Conservation (phyloP, 805 yeast species). For the Lipomyces orientalis region DNA sequence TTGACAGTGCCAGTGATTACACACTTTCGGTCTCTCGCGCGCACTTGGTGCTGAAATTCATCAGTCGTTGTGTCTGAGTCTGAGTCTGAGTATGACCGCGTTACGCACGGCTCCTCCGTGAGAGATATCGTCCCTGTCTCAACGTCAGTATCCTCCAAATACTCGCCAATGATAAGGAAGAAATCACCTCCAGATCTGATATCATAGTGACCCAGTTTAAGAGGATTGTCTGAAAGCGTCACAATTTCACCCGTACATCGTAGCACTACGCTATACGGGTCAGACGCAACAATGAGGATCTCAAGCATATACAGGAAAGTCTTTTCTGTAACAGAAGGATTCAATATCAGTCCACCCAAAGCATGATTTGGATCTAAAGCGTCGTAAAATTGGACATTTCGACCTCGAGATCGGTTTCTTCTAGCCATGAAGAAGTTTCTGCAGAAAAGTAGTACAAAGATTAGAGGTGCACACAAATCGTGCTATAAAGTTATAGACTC, state of each 20-base stretch:
- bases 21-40: background rate
- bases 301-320: background rate
- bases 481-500: too few species aligned
- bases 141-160: background rate
- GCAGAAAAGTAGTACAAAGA: too few species aligned
- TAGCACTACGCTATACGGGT: background rate
- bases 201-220: background rate
- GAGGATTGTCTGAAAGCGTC: background rate
- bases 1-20: too few species aligned
- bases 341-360: too few species aligned
- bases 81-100: background rate
- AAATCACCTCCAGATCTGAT: too few species aligned
- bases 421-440: too few species aligned
- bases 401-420: too few species aligned
- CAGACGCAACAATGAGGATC: background rate
- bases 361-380: too few species aligned
- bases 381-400: too few species aligned
- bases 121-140: background rate
- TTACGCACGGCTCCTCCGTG: background rate
- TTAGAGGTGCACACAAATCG: too few species aligned
- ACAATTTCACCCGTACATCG: background rate
- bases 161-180: background rate
- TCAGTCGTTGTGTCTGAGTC: too few species aligned
- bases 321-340: background rate
- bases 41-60: background rate